phyloP scores from a whole-genome alignment of 2,329 filamentous ascomycete genomes.

The Clathrospora elynae region DNA sequence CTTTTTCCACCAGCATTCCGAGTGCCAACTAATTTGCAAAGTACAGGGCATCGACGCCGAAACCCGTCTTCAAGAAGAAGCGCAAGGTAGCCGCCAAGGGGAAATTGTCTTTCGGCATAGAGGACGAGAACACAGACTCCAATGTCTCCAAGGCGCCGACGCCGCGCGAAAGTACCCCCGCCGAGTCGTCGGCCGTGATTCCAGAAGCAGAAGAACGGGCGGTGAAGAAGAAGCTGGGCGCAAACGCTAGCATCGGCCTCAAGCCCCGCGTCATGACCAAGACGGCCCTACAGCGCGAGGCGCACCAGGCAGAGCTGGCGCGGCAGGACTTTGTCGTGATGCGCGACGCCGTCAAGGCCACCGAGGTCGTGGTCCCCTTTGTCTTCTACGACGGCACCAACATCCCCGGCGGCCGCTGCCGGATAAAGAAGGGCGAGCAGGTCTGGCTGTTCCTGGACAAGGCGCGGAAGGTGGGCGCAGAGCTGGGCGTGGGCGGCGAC shows the following conservation, averaged over 20 bases:
- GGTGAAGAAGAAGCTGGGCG: conserved; percentile 59
- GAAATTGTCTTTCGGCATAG: conserved; percentile 70
- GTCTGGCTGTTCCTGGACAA: conserved; percentile 93
- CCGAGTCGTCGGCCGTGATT: conserved; percentile 43
- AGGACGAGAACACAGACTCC: conserved; percentile 65
- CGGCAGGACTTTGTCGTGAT: conserved; percentile 80
- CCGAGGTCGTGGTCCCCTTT: conserved; percentile 89
- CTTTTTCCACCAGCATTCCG: no score
- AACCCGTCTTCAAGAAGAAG: conserved; percentile 63
- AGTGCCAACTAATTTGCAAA: conserved; percentile 58
- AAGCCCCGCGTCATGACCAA: conserved; percentile 77
- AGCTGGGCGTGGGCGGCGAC: conserved; percentile 71
- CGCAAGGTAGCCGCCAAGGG: conserved; percentile 59
- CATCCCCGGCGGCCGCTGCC: conserved; percentile 79
- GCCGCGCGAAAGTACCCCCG: conserved; percentile 47
- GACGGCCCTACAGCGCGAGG: conserved; percentile 76
- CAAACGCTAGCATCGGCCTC: conserved; percentile 63
- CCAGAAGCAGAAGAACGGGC: conserved; percentile 40
- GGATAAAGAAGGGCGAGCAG: conserved; percentile 89
- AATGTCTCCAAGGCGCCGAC: conserved; percentile 44
- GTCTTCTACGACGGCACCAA: conserved; percentile 97
- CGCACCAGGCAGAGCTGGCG: conserved; percentile 73
- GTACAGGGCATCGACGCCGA: conserved; percentile 60
- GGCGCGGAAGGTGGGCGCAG: conserved; percentile 86
- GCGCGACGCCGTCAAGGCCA: conserved; percentile 85